phyloP scores from a whole-genome alignment of 2,329 filamentous ascomycete genomes.

The Colletotrichum plurivorum region DNA sequence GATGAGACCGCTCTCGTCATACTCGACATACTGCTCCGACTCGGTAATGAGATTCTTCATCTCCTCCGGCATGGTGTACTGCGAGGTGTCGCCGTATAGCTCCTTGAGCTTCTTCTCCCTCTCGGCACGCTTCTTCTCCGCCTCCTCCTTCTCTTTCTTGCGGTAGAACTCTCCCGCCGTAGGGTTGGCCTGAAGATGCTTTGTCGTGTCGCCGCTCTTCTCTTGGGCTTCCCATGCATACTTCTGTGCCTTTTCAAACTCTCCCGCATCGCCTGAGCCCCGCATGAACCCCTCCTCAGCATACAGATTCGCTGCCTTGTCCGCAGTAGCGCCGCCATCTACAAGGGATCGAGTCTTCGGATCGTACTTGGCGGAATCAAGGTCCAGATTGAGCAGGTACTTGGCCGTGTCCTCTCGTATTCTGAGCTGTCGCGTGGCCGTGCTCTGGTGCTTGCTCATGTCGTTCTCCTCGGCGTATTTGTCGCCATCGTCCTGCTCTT shows the following conservation, averaged over 20 bases:
- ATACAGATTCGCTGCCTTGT: conserved; percentile 85
- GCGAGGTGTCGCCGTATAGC: conserved; percentile 81
- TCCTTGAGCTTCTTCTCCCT: conserved; percentile 80
- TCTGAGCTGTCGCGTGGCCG: conserved; percentile 89
- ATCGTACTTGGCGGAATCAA: conserved; percentile 97
- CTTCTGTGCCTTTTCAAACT: conserved; percentile 89
- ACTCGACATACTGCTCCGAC: conserved; percentile 91
- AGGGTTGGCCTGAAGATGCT: conserved; percentile 96
- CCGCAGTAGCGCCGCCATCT: conserved; percentile 83
- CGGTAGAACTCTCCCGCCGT: conserved; percentile 90
- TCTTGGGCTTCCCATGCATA: conserved; percentile 98
- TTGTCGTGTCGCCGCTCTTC: conserved; percentile 79
- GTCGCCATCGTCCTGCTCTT: conserved; percentile 71
- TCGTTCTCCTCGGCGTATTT: conserved; percentile 96
- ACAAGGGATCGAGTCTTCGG: conserved; percentile 95
- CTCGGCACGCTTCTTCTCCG: conserved; percentile 76
- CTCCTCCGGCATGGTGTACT: conserved; percentile 69
- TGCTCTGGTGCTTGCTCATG: conserved; percentile 94
- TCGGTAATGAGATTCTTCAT: conserved; percentile 76
- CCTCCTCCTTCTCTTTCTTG: conserved; percentile 84
- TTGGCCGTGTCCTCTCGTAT: conserved; percentile 98
- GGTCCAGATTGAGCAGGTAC: conserved; percentile 93
- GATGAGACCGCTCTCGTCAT: conserved; percentile 89
- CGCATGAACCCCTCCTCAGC: conserved; percentile 95
- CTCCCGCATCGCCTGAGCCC: conserved; percentile 89